Conservation (phyloP, 2,329 filamentous ascomycete species). For the Pestalotiopsis sp. region DNA sequence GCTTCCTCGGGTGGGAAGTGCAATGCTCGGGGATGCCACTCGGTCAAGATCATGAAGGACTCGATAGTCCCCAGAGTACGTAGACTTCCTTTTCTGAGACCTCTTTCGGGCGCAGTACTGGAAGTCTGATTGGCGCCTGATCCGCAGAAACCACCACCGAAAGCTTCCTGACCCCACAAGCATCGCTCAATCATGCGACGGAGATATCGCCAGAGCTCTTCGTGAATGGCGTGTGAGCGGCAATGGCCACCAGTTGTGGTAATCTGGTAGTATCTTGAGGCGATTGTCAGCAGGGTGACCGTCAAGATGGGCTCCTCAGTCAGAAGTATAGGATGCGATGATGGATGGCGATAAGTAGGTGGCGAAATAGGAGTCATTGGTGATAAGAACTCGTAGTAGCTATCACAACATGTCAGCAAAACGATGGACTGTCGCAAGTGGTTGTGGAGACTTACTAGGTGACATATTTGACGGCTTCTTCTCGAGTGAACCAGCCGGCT, state of each 20-base stretch:
- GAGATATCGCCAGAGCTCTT: constrained; percentile 93
- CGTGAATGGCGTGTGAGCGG: constrained; percentile 88
- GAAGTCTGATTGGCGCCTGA: constrained; percentile 69
- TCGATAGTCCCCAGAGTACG: constrained; percentile 93
- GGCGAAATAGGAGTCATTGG: constrained; percentile 93
- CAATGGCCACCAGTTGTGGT: constrained; percentile 80
- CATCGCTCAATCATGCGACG: constrained; percentile 94
- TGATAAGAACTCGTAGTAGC: constrained; percentile 89
- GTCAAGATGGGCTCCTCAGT: constrained; percentile 92
- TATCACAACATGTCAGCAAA: constrained; percentile 31
- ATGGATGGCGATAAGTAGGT: constrained; percentile 84
- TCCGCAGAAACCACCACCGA: constrained; percentile 84
- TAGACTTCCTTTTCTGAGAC: constrained; percentile 75
- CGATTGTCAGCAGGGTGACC: constrained; percentile 87
- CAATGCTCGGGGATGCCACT: constrained; percentile 94
- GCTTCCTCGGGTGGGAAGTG: constrained; percentile 88
- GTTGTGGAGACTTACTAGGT: constrained; percentile 70
- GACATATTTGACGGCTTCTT: constrained; percentile 91
- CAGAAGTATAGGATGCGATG: constrained; percentile 77
- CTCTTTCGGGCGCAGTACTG: constrained; percentile 71
- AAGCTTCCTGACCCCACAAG: constrained; percentile 95
- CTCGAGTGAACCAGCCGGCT: constrained; percentile 92
- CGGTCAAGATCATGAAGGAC: constrained; percentile 89
- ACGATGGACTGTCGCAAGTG: constrained; percentile 6
- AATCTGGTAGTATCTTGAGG: constrained; percentile 83